Base-by-base conservation (phyloP, 495 filamentous ascomycete species). In the Emericellopsis terricola region DNA sequence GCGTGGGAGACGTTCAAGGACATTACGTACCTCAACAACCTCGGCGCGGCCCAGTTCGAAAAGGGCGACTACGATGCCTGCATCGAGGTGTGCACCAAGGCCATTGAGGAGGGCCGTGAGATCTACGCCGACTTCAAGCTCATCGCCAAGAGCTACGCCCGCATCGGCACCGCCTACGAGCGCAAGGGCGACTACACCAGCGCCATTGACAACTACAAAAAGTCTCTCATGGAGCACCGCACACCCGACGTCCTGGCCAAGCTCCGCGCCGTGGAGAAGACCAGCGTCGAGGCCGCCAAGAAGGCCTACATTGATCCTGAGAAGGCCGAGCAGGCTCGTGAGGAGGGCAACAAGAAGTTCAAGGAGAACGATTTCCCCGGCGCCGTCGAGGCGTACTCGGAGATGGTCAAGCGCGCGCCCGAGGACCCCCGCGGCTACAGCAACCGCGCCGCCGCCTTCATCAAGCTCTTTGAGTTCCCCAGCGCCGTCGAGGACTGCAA, bases 391-490 rank as follows among this genome's bases (percentile, higher is more conserved):
- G 87, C 91, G 2, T 99, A 96, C 61, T 73, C 64, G 2, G 89
- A 99, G 68, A 94, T 94, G 89, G 78, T 77, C 52, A 96, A 96
- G 68, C 86, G 89, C 33, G 74, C 81, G 0, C 89, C 89, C 13
- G 68, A 87, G 2, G 89, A 99, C 51, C 80, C 91, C 19, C 78
- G 89, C 39, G 89, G 91, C 15, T 99, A 87, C 64, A 83, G 78
- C 51, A 99, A 99, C 64, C 84, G 91, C 46, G 89, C 89, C 11
- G 89, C 89, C 2, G 91, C 91, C 19, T 80, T 94, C 44, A 80
- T 92, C 57, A 99, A 99, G 63, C 65, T 99, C 15, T 76, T 96
- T 56, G 76, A 82, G 19, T 96, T 99, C 66, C 89, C 89, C 10
- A 74, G 76, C 43, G 89, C 89, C 1, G 78, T 96, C 29, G 71